Base-by-base conservation (phyloP, 768 basidiomycete genomes). In the Polyporus arcularius region DNA sequence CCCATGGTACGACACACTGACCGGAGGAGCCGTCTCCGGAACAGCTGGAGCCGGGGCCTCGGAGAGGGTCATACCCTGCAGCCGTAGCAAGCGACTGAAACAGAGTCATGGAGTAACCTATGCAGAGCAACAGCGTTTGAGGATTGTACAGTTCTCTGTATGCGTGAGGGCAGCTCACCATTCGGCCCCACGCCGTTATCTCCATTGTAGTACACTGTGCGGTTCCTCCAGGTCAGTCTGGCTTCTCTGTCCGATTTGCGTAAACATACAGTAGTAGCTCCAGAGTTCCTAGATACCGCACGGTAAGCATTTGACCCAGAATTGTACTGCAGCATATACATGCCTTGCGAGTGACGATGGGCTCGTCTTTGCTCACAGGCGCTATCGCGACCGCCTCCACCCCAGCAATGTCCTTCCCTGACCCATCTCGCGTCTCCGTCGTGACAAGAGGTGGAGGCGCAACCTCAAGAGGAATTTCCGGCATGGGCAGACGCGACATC, bases 1-100 rank as follows among this genome's bases (percentile, higher is more conserved):
- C 82, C 92, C 91, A 93, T 0, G 88, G 89, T 42, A 94, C 73
- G 30, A 93, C 90, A 64, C 92, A 93, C 69, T 83, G 82, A 0
- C 88, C 89, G 0, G 89, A 89, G 0, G 88, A 75, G 45, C 72
- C 79, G 0, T 67, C 65, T n/a, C 78, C 80, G 32, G 70, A 75
- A 68, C 91, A 94, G 1, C 87, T 84, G 0, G 87, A 88, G 1
- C 90, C 90, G 5, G 83, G 85, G 0, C 92, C 91, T 57, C 77
- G 77, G 3, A 80, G 70, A 0, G 90, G 89, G 65, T 93, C 92
- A 58, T 81, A 89, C 1, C 90, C 90, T n/a, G 92, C 88, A 3
- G 82, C 74, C 4, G 80, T 84, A 0, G 88, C 87, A 4, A 92
- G 79, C 2, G 81, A 79, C 71, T 93, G 92, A 73, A 93, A 93